Percentiles rank a stretch among this genome's conserved stretches.
Evolutionary conservation across 768 basidiomycete species (phyloP).

Genomic region (Boletus bicolor): DNA sequence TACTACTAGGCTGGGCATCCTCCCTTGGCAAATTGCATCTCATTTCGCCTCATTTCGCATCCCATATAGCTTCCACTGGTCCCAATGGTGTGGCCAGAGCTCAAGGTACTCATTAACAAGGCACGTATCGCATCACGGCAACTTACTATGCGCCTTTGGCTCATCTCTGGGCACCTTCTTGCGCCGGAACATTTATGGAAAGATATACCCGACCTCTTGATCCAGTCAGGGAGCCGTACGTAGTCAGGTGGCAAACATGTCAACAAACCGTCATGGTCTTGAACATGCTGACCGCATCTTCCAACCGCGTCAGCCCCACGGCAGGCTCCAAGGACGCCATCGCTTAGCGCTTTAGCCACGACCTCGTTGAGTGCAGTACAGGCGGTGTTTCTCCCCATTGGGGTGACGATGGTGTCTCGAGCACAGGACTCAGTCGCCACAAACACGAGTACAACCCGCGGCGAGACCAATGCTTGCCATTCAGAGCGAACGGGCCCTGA

Average conservation of each 20-base stretch:
- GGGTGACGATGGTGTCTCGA: not conserved
- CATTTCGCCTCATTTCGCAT: conserved; percentile 32
- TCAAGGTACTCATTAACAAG: conserved; percentile 10
- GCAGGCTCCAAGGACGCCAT: not conserved
- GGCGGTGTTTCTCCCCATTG: not conserved
- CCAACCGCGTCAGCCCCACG: not conserved
- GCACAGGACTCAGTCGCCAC: conserved; percentile 4
- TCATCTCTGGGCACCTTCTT: conserved; percentile 14
- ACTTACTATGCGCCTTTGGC: conserved; percentile 5
- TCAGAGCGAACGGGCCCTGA: conserved; percentile 2
- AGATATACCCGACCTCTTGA: conserved; percentile 1
- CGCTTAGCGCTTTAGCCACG: not conserved
- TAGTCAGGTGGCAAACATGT: conserved; percentile 9
- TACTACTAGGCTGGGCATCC: not conserved
- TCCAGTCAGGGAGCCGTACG: conserved; percentile 2
- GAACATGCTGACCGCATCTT: not conserved
- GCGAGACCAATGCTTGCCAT: conserved; percentile 3
- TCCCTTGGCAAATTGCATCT: conserved; percentile 6
- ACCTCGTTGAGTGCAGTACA: not conserved
- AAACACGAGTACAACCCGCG: not conserved
- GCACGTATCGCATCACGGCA: conserved; percentile 15
- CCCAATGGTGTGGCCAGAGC: conserved; percentile 11
- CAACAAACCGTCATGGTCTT: not conserved
- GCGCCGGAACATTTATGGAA: conserved; percentile 19
- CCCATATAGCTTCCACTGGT: conserved; percentile 10